Evolutionary conservation across 2,329 filamentous ascomycete genomes (phyloP).

Genomic region (Scorias spongiosa): DNA sequence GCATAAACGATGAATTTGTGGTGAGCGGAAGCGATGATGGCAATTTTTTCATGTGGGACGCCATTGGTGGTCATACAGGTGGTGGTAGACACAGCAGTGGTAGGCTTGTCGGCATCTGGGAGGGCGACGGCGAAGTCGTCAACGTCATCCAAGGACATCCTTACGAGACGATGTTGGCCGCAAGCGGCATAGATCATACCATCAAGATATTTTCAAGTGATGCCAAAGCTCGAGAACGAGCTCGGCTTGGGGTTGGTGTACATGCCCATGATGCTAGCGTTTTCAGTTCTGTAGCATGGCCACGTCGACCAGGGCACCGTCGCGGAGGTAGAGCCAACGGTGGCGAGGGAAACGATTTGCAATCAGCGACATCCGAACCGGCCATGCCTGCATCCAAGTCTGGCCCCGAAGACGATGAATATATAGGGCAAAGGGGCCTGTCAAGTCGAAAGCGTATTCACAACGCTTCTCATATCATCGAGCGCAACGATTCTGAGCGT

Average conservation of each 20-base stretch:
- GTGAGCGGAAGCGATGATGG: slow-evolving; percentile 52
- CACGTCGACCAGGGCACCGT: slow-evolving; percentile 6
- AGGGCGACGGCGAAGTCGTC: slow-evolving; percentile 54
- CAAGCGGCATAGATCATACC: slow-evolving; percentile 51
- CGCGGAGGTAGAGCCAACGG: slow-evolving; percentile 2
- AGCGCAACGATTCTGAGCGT: slow-evolving; percentile 45
- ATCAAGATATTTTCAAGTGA: slow-evolving; percentile 55
- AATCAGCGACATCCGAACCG: slow-evolving; percentile 11
- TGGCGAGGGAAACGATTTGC: slow-evolving; percentile 2
- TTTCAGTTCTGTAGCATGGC: slow-evolving; percentile 26
- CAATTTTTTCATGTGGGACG: slow-evolving; percentile 54
- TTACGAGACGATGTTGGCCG: slow-evolving; percentile 51
- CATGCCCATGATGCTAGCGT: slow-evolving; percentile 29
- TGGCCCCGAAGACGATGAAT: slow-evolving; percentile 12
- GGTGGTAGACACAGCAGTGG: slow-evolving; percentile 8
- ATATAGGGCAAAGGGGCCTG: slow-evolving; percentile 32
- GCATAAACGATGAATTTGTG: slow-evolving; percentile 51
- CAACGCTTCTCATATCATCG: slow-evolving; percentile 45
- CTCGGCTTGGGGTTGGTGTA: slow-evolving; percentile 43
- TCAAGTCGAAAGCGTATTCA: slow-evolving; percentile 44
- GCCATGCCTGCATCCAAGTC: slow-evolving; percentile 6
- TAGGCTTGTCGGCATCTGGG: slow-evolving; percentile 47
- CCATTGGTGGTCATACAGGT: slow-evolving; percentile 31
- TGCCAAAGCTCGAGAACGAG: slow-evolving; percentile 39
- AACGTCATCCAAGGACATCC: slow-evolving; percentile 55